Conservation (phyloP, 306 rosid genomes). For the Cicer arietinum region DNA sequence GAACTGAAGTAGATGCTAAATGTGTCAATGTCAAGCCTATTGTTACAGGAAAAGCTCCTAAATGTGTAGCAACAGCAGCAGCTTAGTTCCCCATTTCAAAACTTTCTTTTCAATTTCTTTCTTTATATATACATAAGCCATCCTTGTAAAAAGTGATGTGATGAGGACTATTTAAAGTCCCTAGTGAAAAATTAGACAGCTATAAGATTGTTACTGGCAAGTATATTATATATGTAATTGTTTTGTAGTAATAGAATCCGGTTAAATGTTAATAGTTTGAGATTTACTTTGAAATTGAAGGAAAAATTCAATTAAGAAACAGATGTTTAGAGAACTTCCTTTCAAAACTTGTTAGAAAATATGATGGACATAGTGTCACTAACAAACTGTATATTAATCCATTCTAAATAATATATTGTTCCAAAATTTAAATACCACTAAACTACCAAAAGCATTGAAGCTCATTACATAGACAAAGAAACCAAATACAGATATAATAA, state of each 20-base stretch:
- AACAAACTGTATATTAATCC: not conserved
- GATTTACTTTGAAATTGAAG: not conserved
- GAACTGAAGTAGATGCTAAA: slow-evolving; percentile 29
- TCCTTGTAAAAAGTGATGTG: slow-evolving; percentile 2
- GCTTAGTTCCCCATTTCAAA: not conserved
- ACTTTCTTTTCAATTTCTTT: not conserved
- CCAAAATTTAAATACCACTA: slow-evolving; percentile 30
- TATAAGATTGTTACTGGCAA: not conserved
- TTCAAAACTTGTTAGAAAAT: slow-evolving; percentile 16
- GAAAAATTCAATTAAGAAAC: not conserved
- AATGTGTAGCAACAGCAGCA: slow-evolving; percentile 17
- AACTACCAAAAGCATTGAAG: slow-evolving; percentile 15
- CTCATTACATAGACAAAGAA: slow-evolving; percentile 14
- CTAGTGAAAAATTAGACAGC: not conserved
- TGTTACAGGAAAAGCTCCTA: slow-evolving; percentile 40
- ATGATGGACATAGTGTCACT: not conserved
- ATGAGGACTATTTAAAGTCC: not conserved
- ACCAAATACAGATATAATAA: not conserved
- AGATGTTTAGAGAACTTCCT: not conserved
- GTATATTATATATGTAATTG: not conserved
- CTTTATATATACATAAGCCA: not conserved
- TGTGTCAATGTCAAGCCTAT: slow-evolving; percentile 50
- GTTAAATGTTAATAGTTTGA: not conserved
- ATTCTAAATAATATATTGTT: slow-evolving; percentile 18
- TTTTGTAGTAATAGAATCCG: not conserved